Base-by-base conservation (phyloP, 2,329 filamentous ascomycete genomes). In the Orbilia oligospora region DNA sequence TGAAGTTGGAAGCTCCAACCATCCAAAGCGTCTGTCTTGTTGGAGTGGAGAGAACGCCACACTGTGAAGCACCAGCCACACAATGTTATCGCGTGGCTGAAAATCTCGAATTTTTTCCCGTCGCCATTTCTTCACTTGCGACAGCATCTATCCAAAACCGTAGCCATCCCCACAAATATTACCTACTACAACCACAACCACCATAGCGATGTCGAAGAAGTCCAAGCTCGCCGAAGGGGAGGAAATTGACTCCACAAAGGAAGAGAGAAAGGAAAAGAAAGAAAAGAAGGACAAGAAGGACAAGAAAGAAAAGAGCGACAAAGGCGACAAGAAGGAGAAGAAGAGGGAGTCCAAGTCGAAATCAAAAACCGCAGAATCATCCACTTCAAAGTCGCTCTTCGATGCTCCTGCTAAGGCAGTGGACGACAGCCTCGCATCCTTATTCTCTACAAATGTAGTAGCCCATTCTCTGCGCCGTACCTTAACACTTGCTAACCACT, bases 271-370 rank as follows among this genome's bases (percentile, higher is more conserved):
- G 30, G 36, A 44, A 41, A 71, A 71, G 49, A 70, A 51, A 12
- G 36, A 68, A 8, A 71, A 67, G 58, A 55, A 66, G 20, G 55
- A 64, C 0, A 75, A 79, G 46, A 73, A 77, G 51, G 67, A 71
- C 27, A 80, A 71, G 33, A 55, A 66, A 20, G 55, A 64, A 0
- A 75, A 79, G 63, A 73, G 72, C 49, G 67, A 76, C 46, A 80
- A 76, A n/a, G 64, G 56, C 30, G 55, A 64, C 10, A 75, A 79
- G 24, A 71, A 61, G 10, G 44, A 63, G 18, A 44, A 64, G 55
- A 63, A 65, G 55, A 63, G 56, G 12, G 61, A 63, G 33, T 1
- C n/a, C 38, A 61, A 68, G 22, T 18, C 55, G 3, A 24, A 38
- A 2, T 18, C 56, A 8, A 49, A 30, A 68, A 5, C 58, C 24